Percentiles rank a stretch among this genome's conserved stretches.
phyloP scores from a whole-genome alignment of 176 grass and related monocot species.

The Panicum miliaceum region DNA sequence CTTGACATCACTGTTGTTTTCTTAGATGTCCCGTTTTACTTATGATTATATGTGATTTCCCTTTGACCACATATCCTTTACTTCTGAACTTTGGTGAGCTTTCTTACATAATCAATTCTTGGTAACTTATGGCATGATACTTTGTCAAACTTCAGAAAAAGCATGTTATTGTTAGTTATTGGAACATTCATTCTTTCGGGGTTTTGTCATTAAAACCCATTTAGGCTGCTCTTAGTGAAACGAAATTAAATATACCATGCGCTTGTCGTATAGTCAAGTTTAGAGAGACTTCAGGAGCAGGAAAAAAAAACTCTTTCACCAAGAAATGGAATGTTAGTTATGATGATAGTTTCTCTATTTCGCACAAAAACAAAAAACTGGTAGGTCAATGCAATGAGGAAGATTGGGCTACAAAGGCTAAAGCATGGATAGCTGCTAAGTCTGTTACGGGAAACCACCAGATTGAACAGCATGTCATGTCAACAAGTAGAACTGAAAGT shows the following conservation, averaged over 20 bases:
- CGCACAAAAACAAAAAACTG: conserved; percentile 25
- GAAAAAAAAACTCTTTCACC: not conserved
- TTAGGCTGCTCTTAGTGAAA: not conserved
- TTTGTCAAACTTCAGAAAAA: conserved; percentile 23
- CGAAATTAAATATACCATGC: not conserved
- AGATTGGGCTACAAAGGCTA: conserved; percentile 87
- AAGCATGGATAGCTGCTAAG: conserved; percentile 82
- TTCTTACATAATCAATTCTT: conserved; percentile 1
- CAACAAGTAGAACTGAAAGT: conserved; percentile 58
- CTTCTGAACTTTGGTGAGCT: conserved; percentile 22
- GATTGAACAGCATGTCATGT: conserved; percentile 46
- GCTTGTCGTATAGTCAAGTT: conserved; percentile 26
- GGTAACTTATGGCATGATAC: not conserved
- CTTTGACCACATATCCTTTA: not conserved
- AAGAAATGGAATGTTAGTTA: conserved; percentile 30
- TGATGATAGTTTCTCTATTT: conserved; percentile 45
- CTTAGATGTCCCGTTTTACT: not conserved
- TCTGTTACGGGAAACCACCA: conserved; percentile 63
- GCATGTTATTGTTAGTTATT: conserved; percentile 1
- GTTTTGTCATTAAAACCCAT: not conserved
- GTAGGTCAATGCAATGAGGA: conserved; percentile 65
- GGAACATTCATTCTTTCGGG: not conserved
- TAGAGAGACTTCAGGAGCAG: conserved; percentile 15
- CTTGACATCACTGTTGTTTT: conserved; percentile 12
- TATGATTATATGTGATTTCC: not conserved